Conservation (phyloP, 106 monocot genomes). For the Narthecium ossifragum region DNA sequence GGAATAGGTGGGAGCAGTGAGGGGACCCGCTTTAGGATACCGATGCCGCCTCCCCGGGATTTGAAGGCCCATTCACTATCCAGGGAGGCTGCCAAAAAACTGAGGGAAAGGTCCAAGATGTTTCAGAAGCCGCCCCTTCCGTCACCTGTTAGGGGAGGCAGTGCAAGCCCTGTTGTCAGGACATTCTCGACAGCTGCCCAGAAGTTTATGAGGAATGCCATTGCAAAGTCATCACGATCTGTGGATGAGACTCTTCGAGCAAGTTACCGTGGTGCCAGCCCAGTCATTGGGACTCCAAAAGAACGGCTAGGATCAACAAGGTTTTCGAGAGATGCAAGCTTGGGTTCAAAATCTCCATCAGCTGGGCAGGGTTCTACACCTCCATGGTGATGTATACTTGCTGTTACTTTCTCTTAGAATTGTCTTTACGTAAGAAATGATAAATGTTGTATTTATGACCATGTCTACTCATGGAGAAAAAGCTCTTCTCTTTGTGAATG, state of each 20-base stretch:
- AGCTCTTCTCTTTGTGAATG: too few species aligned
- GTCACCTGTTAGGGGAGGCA: conserved; percentile 69
- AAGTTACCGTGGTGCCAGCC: conserved; percentile 77
- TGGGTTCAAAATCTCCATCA: conserved; percentile 69
- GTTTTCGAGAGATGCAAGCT: conserved; percentile 75
- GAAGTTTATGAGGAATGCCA: conserved; percentile 89
- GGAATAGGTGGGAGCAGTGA: conserved; percentile 48
- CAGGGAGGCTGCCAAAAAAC: conserved; percentile 75
- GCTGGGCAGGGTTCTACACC: conserved; percentile 41
- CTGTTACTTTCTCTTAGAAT: neutral
- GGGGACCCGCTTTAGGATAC: conserved; percentile 76
- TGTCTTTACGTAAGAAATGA: too few species aligned
- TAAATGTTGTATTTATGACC: too few species aligned
- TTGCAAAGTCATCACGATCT: conserved; percentile 67
- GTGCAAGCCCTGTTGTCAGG: conserved; percentile 65
- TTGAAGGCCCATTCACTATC: conserved; percentile 89
- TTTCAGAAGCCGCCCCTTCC: conserved; percentile 84
- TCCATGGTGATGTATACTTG: conserved; percentile 47
- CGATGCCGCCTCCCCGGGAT: conserved; percentile 66
- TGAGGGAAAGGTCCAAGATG: conserved; percentile 67
- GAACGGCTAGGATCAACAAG: conserved; percentile 38
- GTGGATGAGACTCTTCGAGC: conserved; percentile 94
- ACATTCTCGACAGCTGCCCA: conserved; percentile 90
- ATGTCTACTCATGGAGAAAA: too few species aligned
- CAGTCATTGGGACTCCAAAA: conserved; percentile 46